Conservation (phyloP, 2,329 filamentous ascomycete genomes). For the Botrytis galanthina region DNA sequence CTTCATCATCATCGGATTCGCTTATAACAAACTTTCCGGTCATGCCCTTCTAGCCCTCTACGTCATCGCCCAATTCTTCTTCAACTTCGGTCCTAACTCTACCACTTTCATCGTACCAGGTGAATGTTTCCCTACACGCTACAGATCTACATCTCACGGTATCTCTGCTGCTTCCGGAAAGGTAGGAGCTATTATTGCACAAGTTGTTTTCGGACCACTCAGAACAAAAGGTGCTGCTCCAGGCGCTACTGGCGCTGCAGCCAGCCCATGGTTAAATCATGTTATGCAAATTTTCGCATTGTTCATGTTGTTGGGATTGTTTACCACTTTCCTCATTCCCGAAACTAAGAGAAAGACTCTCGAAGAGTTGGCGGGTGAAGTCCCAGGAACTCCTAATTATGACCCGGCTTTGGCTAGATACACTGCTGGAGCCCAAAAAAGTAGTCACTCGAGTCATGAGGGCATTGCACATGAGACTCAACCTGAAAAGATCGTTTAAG, state of each 20-base stretch:
- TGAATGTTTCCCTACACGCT: slow-evolving; percentile 46
- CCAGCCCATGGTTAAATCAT: slow-evolving; percentile 62
- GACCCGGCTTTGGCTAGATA: slow-evolving; percentile 8
- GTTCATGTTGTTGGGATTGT: slow-evolving; percentile 72
- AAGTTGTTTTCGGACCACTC: slow-evolving; percentile 55
- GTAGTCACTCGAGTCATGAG: slow-evolving; percentile 1
- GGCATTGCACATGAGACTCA: neutral
- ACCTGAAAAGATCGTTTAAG: slow-evolving; percentile 1
- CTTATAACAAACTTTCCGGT: slow-evolving; percentile 50
- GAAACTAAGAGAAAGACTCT: slow-evolving; percentile 74
- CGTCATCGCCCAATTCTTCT: slow-evolving; percentile 64
- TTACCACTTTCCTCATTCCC: slow-evolving; percentile 68
- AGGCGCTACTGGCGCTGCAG: slow-evolving; percentile 28
- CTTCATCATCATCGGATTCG: slow-evolving; percentile 63
- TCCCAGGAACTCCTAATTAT: slow-evolving; percentile 18
- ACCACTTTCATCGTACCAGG: slow-evolving; percentile 75
- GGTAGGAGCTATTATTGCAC: slow-evolving; percentile 40
- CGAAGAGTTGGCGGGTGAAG: slow-evolving; percentile 52
- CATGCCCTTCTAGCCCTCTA: slow-evolving; percentile 59
- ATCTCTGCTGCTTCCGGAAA: slow-evolving; percentile 41
- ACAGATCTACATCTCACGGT: slow-evolving; percentile 40
- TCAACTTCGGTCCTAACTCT: slow-evolving; percentile 67
- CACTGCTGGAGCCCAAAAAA: neutral
- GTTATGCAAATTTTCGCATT: slow-evolving; percentile 76
- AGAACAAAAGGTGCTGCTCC: slow-evolving; percentile 41